Base-by-base conservation (phyloP, 768 basidiomycete genomes). In the Auriculariales sp. region DNA sequence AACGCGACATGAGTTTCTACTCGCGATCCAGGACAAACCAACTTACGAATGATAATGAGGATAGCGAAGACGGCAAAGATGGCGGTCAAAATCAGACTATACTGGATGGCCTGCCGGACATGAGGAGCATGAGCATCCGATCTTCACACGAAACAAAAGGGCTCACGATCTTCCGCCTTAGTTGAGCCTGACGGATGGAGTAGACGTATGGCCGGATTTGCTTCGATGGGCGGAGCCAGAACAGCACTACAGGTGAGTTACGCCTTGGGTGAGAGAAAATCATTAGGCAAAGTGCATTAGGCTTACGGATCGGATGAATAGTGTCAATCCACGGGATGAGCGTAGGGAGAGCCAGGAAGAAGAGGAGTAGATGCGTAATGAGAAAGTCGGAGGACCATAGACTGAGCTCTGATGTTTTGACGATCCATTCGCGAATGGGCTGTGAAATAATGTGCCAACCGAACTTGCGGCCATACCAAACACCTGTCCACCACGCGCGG, bases 321-420 rank as follows among this genome's bases (percentile, higher is more conserved):
- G 78, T 79, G 69, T 95, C 92, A 54, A 82, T 65, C 64, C 81
- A 93, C 0, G 95, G 95, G 48, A 97, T 80, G 56, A 94, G 62
- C 52, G 84, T 71, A 0, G 89, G 86, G 14, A 81, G 79, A 5
- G 90, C 87, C 64, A 98, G 68, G 58, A 95, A 79, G 63, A 95
- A 77, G 56, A 97, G 68, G 10, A 98, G 73, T 50, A 97, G 66
- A 59, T 90, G 88, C 3, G 72, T 83, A 46, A 90, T 71, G 34
- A 97, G 66, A 71, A 97, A 95, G 68, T 98, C 95, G 5, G 90
- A 93, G 44, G 83, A 83, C 86, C 94, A 98, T 14, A 98, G 69
- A 24, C 88, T 88, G 83, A 98, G 87, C 67, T 98, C 94, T 55
- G 98, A 89, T 52, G 94, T 88, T 74, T 98, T 99, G 68, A 98